Evolutionary conservation across 2,329 filamentous ascomycete genomes (phyloP), one percentile per base, ranked within the genome.

Genomic region (Phaeophleospora eucalypticola): DNA sequence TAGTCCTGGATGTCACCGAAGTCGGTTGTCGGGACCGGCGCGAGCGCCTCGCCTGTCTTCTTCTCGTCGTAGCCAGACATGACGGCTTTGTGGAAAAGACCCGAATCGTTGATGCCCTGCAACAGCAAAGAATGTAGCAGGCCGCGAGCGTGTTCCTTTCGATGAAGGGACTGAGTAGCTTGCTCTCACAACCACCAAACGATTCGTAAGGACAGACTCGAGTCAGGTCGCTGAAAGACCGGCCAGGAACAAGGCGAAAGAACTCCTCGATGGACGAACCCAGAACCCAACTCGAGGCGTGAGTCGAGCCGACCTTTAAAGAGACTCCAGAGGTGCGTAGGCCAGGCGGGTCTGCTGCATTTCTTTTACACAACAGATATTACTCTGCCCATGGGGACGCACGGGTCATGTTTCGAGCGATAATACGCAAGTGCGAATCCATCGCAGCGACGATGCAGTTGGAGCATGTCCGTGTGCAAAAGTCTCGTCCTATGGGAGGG

Each of bases 1-100:
- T 43, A 44, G 17, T 55, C 49, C 32, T 56, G 46, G 10, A 56
- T 45, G 16, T 52, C 48, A 20, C 53, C 55, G 41, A 51, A 43
- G 18, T 45, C 45, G 16, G 41, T 38, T 14, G 54, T 51, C 18
- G 41, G 43, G n/a, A 57, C 44, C 16, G 46, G 49, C 27, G 45
- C 41, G 16, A 54, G 46, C 14, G 54, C 51, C 29, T 58, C 50
- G 17, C 41, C 46, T n/a, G 18, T 33, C 40, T 55, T 55, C 45
- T 51, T 55, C 33, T 55, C 49, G 12, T 43, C 36, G 37, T 37
- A 41, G 24, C 24, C 24, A 12, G 24, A 29, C 49, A 53, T 53
- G 37, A 16, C 47, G 24, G n/a, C 14, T 33, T 34, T 16, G n/a
- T 29, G 16, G 34, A 29, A 7, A 12, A 12, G 24, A 7, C 24